phyloP scores from a whole-genome alignment of 768 basidiomycete species.

The Termitomyces sp. region DNA sequence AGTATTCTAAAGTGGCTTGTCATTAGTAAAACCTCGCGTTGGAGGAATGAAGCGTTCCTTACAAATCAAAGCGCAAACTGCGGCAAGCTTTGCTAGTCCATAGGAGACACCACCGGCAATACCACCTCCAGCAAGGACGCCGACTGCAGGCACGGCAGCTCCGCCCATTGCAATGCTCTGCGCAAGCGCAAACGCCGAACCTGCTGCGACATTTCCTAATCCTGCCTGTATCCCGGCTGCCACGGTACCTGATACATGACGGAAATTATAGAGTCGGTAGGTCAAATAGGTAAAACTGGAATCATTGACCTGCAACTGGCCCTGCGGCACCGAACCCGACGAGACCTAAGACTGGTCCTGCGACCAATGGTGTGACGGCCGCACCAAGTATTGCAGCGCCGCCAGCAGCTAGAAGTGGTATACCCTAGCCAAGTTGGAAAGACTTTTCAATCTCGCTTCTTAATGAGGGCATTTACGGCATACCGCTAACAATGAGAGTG shows the following conservation, averaged over 20 bases:
- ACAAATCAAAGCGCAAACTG: neutral
- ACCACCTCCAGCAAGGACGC: neutral
- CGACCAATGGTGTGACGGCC: neutral
- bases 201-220: neutral
- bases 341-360: neutral
- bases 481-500: neutral
- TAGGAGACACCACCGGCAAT: neutral
- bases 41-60: neutral
- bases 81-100: neutral
- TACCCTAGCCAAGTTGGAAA: neutral
- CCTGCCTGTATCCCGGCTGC: slow-evolving; percentile 3
- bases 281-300: neutral
- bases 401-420: neutral
- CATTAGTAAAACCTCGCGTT: neutral
- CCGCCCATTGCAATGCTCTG: slow-evolving; percentile 14
- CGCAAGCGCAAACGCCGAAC: slow-evolving; percentile 10
- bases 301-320: slow-evolving; percentile 1
- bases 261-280: neutral
- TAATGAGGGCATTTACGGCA: neutral
- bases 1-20: neutral
- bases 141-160: neutral
- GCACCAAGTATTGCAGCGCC: neutral
- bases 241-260: neutral
- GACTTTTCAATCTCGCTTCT: no score
- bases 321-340: slow-evolving; percentile 1